Base-by-base conservation (phyloP, 257 asterid genomes). In the Thymus mandschuricus region DNA sequence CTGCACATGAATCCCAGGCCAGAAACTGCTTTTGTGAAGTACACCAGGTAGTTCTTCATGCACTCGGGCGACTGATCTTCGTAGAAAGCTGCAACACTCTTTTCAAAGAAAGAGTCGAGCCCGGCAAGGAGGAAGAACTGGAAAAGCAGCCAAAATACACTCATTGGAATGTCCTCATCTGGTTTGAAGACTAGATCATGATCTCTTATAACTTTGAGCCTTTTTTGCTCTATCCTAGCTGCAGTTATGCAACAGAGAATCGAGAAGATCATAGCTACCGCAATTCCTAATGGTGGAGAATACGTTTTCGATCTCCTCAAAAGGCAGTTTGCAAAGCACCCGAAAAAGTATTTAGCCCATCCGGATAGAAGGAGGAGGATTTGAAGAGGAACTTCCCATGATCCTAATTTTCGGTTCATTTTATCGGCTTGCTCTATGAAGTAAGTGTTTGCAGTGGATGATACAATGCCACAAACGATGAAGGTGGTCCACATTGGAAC, bases 221-320 rank as follows among this genome's bases (percentile, higher is more conserved):
- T 81, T 57, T 12, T 60, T 1, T 9, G 10, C 79, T 90, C 96
- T 1, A 87, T 77, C 74, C 8, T 49, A 0, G 89, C 85, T 15
- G 96, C 91, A 2, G 76, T 70, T 29, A 87, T 72, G 46, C 89
- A 87, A 1, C 95, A 86, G n/a, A 87, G 63, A 2, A 79, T 46
- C 1, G 89, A 71, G 8, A 79, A 77, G 12, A 84, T 15, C 81
- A 87, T 86, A 4, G 86, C 85, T 0, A 78, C 2, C 1, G 69
- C 76, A 11, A 89, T 74, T 8, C 49, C 49, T 8, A 10, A 44
- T 9, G 49, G 49, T 44, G 49, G 49, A 44, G 49, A 8, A 44
- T 44, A 44, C 9, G 49, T 10, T 44, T 44, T 44, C 12, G 49
- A 44, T 44, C 6, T 44, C 49, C 13, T 44, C 49, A 44, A 44